Percentiles rank a stretch among this genome's conserved stretches.
Evolutionary conservation across 2,329 filamentous ascomycete genomes (phyloP).

Genomic region (Helicocarpus griseus): DNA sequence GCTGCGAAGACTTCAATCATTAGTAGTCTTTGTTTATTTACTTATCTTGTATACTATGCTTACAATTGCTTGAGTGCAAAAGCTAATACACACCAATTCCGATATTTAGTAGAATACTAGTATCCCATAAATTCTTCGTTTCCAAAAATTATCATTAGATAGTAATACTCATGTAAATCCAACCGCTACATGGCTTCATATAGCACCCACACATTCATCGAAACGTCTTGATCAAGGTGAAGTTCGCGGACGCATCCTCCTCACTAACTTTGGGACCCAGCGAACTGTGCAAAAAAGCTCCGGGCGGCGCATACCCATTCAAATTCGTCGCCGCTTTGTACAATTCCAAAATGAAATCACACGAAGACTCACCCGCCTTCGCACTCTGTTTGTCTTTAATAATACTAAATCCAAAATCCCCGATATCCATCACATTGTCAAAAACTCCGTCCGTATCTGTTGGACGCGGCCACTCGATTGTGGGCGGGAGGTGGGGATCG

Average conservation of each 20-base stretch:
- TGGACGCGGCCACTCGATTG: slow-evolving; percentile 27
- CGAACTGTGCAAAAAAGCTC: background rate
- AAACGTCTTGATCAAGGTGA: no score
- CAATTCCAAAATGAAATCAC: background rate
- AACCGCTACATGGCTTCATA: no score
- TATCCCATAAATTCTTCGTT: no score
- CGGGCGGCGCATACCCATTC: background rate
- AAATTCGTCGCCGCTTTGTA: background rate
- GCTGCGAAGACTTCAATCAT: no score
- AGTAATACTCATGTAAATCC: no score
- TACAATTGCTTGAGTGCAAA: no score
- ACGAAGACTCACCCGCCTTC: background rate
- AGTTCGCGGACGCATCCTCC: slow-evolving; percentile 14
- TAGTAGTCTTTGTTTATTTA: no score
- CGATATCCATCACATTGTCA: slow-evolving; percentile 17
- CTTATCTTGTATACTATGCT: no score
- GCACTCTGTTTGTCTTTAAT: background rate
- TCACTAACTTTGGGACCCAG: background rate
- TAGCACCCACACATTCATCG: no score
- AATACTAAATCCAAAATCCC: background rate
- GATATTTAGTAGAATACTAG: no score
- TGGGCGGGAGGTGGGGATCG: slow-evolving; percentile 23
- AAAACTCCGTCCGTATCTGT: slow-evolving; percentile 18
- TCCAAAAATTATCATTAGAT: no score
- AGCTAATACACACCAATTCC: no score